Percentiles rank a stretch among this genome's conserved stretches.
phyloP scores from a whole-genome alignment of 139 green algal genomes.

The Pseudopediastrum boryanum region DNA sequence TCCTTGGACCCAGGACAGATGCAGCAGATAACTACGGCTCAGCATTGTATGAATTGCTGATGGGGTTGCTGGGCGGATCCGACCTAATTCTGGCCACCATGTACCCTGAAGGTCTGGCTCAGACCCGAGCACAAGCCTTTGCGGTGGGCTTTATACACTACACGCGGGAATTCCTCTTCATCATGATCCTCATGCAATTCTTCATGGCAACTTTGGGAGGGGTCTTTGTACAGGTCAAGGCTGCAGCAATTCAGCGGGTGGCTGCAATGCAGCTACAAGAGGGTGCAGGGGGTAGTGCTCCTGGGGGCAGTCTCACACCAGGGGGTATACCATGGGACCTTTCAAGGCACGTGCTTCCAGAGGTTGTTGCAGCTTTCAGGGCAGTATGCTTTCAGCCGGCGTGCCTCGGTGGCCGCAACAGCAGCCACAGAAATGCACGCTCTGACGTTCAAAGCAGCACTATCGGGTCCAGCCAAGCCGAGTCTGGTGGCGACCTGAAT shows the following conservation, averaged over 20 bases:
- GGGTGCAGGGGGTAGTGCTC: too few relatives aligned
- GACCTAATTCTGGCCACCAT: not conserved
- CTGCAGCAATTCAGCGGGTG: not conserved
- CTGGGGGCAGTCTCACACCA: too few relatives aligned
- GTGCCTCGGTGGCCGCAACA: too few relatives aligned
- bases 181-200: slow-evolving; percentile 40
- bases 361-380: too few relatives aligned
- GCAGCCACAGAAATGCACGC: too few relatives aligned
- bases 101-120: not conserved
- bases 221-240: slow-evolving; percentile 15
- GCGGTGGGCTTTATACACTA: slow-evolving; percentile 4
- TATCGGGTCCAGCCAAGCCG: too few relatives aligned
- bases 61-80: slow-evolving; percentile 24
- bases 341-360: too few relatives aligned
- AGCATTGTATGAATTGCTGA: slow-evolving; percentile 20
- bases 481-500: too few relatives aligned
- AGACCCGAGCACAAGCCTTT: slow-evolving; percentile 1
- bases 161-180: slow-evolving; percentile 27
- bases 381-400: too few relatives aligned
- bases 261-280: not conserved
- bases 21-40: not conserved
- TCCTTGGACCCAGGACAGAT: slow-evolving; percentile 1
- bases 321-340: too few relatives aligned
- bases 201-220: slow-evolving; percentile 36
- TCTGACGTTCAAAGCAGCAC: too few relatives aligned